phyloP scores from a whole-genome alignment of 179 eudicot species.

The Camellia oleifera region DNA sequence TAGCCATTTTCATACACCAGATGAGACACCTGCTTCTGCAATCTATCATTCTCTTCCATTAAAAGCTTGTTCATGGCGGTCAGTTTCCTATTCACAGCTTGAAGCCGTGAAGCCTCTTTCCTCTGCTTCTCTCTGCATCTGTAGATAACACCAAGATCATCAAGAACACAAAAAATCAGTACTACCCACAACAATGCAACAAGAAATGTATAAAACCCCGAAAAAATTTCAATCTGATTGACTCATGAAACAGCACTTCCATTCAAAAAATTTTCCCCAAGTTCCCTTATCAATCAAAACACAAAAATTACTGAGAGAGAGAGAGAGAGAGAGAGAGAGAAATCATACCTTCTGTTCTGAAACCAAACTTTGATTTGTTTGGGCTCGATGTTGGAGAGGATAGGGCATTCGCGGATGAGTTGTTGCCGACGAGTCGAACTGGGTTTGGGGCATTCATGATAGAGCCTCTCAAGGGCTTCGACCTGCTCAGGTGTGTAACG shows the following conservation, averaged over 20 bases:
- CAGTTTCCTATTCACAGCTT: conserved; percentile 80
- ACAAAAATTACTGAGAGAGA: not conserved
- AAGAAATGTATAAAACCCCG: not conserved
- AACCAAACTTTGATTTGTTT: conserved; percentile 98
- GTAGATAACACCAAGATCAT: conserved; percentile 4
- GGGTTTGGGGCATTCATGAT: conserved; percentile 95
- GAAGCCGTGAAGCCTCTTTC: conserved; percentile 81
- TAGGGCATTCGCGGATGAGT: conserved; percentile 95
- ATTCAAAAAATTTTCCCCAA: not conserved
- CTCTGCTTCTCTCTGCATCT: conserved; percentile 93
- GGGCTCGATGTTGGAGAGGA: conserved; percentile 88
- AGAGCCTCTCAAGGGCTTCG: conserved; percentile 93
- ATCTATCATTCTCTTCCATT: conserved; percentile 88
- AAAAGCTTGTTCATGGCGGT: conserved; percentile 86
- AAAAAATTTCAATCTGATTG: not conserved
- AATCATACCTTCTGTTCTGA: conserved; percentile 73
- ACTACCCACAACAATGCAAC: not conserved
- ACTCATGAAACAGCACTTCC: not conserved
- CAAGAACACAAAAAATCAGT: not conserved
- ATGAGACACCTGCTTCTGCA: conserved; percentile 82
- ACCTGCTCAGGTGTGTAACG: conserved; percentile 98
- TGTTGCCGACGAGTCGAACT: conserved; percentile 94
- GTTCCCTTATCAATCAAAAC: not conserved
- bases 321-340: no score
- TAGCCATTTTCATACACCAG: conserved; percentile 89